Percentiles rank a stretch among this genome's conserved stretches.
These are phyloP conservation scores for Vigna nakashimae DNA, from an alignment of 306 rosid genomes.

Conservation along the genomic window DNA sequence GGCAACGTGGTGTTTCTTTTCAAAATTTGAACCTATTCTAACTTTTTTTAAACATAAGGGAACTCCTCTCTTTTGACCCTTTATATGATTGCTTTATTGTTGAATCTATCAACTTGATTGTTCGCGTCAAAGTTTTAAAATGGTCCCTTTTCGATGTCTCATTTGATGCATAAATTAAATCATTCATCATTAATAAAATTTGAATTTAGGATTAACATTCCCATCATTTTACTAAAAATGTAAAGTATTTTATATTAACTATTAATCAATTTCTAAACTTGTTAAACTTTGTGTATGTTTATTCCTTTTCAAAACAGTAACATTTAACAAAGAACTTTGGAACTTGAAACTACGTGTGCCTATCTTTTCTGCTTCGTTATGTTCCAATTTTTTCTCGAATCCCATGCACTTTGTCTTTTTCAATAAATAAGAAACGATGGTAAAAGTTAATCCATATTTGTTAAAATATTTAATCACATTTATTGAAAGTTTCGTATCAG, in stretches of 20 bases:
- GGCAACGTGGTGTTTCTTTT: background rate
- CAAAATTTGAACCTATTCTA: background rate
- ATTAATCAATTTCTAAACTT: too few relatives aligned
- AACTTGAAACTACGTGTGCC: background rate
- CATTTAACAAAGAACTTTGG: background rate
- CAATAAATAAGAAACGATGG: background rate
- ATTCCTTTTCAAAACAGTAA: background rate
- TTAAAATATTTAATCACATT: background rate
- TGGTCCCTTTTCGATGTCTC: background rate
- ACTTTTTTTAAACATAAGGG: background rate
- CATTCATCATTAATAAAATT: background rate
- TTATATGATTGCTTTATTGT: background rate
- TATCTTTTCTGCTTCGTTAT: background rate
- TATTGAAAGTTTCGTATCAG: too few relatives aligned
- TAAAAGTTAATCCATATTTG: background rate
- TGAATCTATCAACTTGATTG: background rate
- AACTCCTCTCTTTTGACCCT: background rate
- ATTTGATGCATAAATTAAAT: background rate
- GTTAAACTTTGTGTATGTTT: background rate
- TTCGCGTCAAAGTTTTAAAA: background rate
- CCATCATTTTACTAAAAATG: too few relatives aligned
- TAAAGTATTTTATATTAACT: too few relatives aligned
- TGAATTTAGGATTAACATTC: background rate
- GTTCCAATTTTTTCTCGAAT: background rate
- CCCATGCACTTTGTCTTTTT: constrained; percentile 3